These are phyloP conservation scores for Penicillium robsamsonii DNA, from an alignment of 495 filamentous ascomycete species.

Conservation along the genomic window DNA sequence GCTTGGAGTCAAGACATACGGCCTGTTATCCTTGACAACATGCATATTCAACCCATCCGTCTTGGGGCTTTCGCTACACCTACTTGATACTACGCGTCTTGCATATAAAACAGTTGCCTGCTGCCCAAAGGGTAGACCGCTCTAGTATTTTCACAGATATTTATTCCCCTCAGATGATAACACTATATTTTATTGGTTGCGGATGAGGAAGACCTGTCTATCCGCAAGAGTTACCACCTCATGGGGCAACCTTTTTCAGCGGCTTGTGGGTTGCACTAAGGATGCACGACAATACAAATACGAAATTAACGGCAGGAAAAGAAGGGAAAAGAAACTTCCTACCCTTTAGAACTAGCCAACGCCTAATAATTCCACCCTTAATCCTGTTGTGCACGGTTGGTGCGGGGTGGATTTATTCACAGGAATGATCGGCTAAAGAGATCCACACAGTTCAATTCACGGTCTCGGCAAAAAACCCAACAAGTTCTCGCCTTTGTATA, in stretches of 20 bases:
- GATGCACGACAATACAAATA: background rate
- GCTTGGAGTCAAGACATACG: background rate
- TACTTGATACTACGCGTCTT: conserved; percentile 11
- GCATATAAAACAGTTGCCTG: background rate
- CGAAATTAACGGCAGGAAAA: background rate
- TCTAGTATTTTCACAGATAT: conserved; percentile 16
- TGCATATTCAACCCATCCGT: background rate
- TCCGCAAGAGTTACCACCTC: background rate
- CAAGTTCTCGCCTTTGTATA: background rate
- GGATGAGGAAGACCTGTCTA: background rate
- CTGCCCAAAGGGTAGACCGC: conserved; percentile 7
- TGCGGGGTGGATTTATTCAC: conserved; percentile 4
- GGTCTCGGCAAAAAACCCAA: background rate
- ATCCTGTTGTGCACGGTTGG: background rate
- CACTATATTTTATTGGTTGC: background rate
- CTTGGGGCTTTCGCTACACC: background rate
- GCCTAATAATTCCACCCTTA: background rate
- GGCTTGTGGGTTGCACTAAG: background rate
- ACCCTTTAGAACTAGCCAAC: background rate
- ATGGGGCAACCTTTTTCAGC: background rate
- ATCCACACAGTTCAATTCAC: conserved; percentile 2
- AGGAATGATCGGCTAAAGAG: conserved; percentile 4
- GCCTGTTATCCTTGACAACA: background rate
- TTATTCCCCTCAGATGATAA: conserved; percentile 6
- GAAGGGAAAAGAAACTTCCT: background rate